Percentiles rank a stretch among this genome's conserved stretches.
Conservation (phyloP, 2,329 filamentous ascomycete species). For the Fusarium verrucosum region DNA sequence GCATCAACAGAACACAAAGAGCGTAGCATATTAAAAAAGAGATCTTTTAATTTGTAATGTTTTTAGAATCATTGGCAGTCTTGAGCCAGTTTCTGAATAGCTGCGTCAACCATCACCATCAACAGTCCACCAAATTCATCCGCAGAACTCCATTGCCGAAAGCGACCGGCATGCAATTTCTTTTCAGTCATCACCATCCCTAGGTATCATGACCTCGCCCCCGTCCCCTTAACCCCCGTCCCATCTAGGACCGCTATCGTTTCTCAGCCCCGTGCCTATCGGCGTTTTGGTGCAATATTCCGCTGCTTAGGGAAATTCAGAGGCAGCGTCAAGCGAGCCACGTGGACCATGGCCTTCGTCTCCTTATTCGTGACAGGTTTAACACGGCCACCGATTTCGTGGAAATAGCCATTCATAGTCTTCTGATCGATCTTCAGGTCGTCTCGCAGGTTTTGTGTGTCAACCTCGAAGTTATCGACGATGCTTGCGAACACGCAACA, state of each 20-base stretch:
- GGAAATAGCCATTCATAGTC: conserved; percentile 75
- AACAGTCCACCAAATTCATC: not conserved
- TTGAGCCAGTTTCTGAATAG: not conserved
- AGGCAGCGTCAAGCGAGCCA: conserved; percentile 80
- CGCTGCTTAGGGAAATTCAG: conserved; percentile 79
- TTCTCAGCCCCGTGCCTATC: conserved; percentile 11
- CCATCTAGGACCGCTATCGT: not conserved
- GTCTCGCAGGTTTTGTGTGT: conserved; percentile 73
- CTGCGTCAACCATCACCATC: not conserved
- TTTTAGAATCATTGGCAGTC: not conserved
- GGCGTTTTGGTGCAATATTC: conserved; percentile 46
- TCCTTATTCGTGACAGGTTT: conserved; percentile 69
- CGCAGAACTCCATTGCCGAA: conserved; percentile 36
- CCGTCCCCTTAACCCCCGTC: not conserved
- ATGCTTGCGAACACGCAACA: conserved; percentile 76
- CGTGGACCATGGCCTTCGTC: conserved; percentile 62
- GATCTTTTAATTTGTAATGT: not conserved
- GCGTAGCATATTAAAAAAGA: not conserved
- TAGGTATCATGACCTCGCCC: not conserved
- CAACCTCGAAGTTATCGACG: conserved; percentile 77
- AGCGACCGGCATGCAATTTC: conserved; percentile 31
- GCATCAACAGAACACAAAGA: not conserved
- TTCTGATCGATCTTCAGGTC: conserved; percentile 78
- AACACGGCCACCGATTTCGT: conserved; percentile 77
- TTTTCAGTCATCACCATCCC: conserved; percentile 23